These are phyloP conservation scores for Ogataea trehalophila DNA, from an alignment of 805 yeast species.

Conservation along the genomic window DNA sequence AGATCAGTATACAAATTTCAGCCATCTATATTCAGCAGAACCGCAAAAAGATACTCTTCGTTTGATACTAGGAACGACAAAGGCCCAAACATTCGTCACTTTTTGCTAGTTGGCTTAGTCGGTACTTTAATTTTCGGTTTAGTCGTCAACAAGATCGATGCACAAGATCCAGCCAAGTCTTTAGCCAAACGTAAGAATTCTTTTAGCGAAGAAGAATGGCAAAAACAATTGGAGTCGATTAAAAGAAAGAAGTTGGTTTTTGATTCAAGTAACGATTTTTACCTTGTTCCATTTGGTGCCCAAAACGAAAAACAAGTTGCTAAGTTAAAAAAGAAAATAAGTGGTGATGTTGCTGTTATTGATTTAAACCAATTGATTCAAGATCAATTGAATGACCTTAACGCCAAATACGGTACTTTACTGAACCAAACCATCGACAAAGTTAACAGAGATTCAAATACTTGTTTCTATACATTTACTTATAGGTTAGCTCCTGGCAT, in stretches of 20 bases:
- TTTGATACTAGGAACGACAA: conserved; percentile 18
- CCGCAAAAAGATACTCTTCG: conserved; percentile 6
- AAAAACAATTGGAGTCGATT: conserved; percentile 30
- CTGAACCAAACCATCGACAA: conserved; percentile 38
- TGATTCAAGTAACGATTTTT: conserved; percentile 22
- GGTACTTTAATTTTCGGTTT: conserved; percentile 39
- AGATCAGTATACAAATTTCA: neutral
- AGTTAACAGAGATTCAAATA: conserved; percentile 23
- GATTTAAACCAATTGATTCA: conserved; percentile 49
- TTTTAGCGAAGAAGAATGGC: conserved; percentile 47
- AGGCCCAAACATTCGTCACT: conserved; percentile 36
- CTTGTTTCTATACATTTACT: conserved; percentile 27
- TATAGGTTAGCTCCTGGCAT: conserved; percentile 38
- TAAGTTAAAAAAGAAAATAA: conserved; percentile 8
- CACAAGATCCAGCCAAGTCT: conserved; percentile 28
- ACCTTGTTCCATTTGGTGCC: conserved; percentile 26
- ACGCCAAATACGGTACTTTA: conserved; percentile 46
- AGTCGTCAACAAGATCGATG: conserved; percentile 28
- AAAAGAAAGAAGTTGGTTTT: conserved; percentile 29
- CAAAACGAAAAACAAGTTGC: conserved; percentile 4
- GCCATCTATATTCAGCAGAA: neutral
- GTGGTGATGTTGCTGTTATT: conserved; percentile 33
- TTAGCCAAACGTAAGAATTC: conserved; percentile 32
- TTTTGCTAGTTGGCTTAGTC: conserved; percentile 38
- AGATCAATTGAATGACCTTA: conserved; percentile 37